Evolutionary conservation across 2,329 filamentous ascomycete species (phyloP), one percentile per base, ranked within the genome.

Genomic region (Trichoderma sp.): DNA sequence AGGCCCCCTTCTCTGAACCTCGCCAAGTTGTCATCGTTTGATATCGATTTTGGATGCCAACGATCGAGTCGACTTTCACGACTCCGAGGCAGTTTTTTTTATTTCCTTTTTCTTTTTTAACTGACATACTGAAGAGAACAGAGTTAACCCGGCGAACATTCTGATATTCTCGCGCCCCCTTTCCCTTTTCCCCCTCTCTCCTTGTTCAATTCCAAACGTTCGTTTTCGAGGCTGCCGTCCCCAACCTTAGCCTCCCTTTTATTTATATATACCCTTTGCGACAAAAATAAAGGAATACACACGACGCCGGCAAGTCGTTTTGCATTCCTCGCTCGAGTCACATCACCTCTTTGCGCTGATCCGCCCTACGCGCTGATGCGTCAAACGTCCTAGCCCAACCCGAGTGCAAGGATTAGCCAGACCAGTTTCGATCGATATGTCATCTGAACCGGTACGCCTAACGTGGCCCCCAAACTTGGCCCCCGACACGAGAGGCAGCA

Each of bases 391-490:
- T 75, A 77, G 67, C 71, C 80, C 80, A 67, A 64, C 69, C 29
- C 53, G 69, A 64, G 60, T 72, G 69, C 69, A 72, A 72, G 59
- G 69, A 72, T 72, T 72, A 72, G 38, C 59, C 59, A 72, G 18
- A 75, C 78, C 76, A 78, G 76, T 76, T 74, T 74, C 77, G 75
- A 78, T 77, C 80, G 81, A 77, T 78, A 85, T 85, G 83, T 82
- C 82, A 78, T 82, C 83, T 75, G 82, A 85, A 80, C 80, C 82
- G 82, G 83, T 85, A 84, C 82, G 83, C 76, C 77, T 72, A 75
- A 77, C 53, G 35, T 38, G 59, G 35, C 65, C 73, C 60, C 60
- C 50, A 62, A 29, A 66, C 50, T 56, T 64, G 65, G 59, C 38
- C 59, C 59, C 29, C 69, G n/a, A 53, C 31, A 31, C 27, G 24